Evolutionary conservation across 805 yeast genomes (phyloP).

Genomic region (Kurtzmaniella fragi): DNA sequence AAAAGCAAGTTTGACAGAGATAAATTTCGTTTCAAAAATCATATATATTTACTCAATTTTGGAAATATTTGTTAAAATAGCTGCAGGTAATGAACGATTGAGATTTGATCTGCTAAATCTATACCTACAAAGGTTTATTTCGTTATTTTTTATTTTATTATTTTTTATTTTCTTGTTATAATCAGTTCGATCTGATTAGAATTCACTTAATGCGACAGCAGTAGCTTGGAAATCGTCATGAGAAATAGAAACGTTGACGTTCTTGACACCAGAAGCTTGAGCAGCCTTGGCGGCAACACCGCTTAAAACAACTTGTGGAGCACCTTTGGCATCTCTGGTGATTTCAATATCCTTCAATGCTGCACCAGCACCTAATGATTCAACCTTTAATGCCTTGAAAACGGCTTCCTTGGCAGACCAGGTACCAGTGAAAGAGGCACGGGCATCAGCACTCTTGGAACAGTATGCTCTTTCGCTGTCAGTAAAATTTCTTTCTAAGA

Average conservation of each 20-base stretch:
- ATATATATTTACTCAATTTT: too few species aligned
- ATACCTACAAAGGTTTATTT: too few species aligned
- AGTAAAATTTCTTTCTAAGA: constrained; percentile 90
- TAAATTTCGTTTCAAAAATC: too few species aligned
- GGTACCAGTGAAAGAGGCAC: constrained; percentile 91
- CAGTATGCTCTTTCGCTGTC: constrained; percentile 76
- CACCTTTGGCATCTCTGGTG: constrained; percentile 63
- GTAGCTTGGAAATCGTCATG: constrained; percentile 97
- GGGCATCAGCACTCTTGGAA: constrained; percentile 63
- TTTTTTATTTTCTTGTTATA: too few species aligned
- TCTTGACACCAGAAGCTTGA: constrained; percentile 56
- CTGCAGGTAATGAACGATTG: too few species aligned
- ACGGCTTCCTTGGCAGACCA: constrained; percentile 99
- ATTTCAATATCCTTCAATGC: constrained; percentile 89
- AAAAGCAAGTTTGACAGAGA: too few species aligned
- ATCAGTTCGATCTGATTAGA: constrained; percentile 16
- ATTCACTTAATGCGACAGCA: constrained; percentile 84
- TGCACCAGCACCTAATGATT: constrained; percentile 93
- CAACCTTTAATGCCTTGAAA: constrained; percentile 88
- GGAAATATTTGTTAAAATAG: too few species aligned
- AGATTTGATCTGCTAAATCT: too few species aligned
- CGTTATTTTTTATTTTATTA: too few species aligned
- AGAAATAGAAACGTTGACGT: constrained; percentile 83
- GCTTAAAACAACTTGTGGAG: constrained; percentile 71
- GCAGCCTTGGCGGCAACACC: constrained; percentile 82